Evolutionary conservation across 2,329 filamentous ascomycete species (phyloP).

Genomic region (Fusarium sp.): DNA sequence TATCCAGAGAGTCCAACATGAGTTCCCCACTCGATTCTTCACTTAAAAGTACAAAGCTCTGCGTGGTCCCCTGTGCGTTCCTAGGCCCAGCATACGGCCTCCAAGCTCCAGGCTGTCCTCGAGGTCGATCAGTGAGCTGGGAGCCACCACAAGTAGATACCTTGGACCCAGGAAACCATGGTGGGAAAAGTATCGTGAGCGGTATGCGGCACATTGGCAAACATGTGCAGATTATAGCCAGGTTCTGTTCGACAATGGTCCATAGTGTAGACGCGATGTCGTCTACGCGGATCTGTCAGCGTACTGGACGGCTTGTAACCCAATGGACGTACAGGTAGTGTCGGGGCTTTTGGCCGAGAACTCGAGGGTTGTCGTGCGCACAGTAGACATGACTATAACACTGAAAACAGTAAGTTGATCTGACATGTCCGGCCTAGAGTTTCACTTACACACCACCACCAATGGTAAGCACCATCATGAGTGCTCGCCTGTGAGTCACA

Average conservation of each 20-base stretch:
- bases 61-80: constrained; percentile 41
- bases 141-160: constrained; percentile 5
- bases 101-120: constrained; percentile 41
- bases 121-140: constrained; percentile 7
- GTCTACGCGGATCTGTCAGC: constrained; percentile 29
- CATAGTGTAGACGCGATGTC: constrained; percentile 51
- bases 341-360: constrained; percentile 52
- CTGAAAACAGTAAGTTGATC: constrained; percentile 25
- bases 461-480: constrained; percentile 55
- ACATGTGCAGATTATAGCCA: constrained; percentile 53
- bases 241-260: constrained; percentile 53
- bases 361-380: constrained; percentile 53
- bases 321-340: constrained; percentile 45
- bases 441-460: constrained; percentile 55
- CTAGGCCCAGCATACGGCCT: constrained; percentile 47
- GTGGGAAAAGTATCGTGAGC: constrained; percentile 50
- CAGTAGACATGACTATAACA: constrained; percentile 54
- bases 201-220: constrained; percentile 53
- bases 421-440: not conserved
- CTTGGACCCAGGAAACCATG: constrained; percentile 43
- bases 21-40: constrained; percentile 50
- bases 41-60: constrained; percentile 42
- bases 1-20: constrained; percentile 43
- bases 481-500: constrained; percentile 50
- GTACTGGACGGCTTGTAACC: not conserved